Conservation (phyloP, 139 green algal species). For the Tetradesmus lagerheimii region DNA sequence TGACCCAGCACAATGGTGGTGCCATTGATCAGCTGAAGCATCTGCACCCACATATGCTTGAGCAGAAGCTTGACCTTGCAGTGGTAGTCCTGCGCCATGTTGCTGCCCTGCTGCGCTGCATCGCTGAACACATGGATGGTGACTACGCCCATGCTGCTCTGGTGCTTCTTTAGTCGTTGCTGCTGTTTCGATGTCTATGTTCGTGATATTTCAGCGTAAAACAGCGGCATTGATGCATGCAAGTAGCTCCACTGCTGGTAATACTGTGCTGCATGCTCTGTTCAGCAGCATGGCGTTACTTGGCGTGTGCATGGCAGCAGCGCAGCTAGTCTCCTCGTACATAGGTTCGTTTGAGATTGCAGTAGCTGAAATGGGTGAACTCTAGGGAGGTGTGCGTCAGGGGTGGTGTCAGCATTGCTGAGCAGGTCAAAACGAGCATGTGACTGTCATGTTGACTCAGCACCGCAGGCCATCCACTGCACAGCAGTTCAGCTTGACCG, state of each 20-base stretch:
- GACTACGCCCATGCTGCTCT: conserved; percentile 32
- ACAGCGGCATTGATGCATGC: not conserved
- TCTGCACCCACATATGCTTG: conserved; percentile 10
- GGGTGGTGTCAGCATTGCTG: not conserved
- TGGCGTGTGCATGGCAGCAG: too few relatives aligned
- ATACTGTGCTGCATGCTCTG: not conserved
- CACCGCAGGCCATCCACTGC: not conserved
- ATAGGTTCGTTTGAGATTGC: too few relatives aligned
- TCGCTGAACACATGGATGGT: conserved; percentile 27
- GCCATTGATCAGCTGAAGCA: not conserved
- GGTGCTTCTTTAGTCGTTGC: too few relatives aligned
- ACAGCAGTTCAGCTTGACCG: too few relatives aligned
- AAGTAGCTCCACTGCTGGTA: not conserved
- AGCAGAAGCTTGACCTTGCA: conserved; percentile 29
- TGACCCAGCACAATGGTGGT: too few relatives aligned
- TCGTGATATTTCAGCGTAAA: not conserved
- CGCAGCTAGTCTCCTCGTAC: too few relatives aligned
- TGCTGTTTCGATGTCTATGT: too few relatives aligned
- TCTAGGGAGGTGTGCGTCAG: not conserved
- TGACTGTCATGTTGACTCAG: not conserved
- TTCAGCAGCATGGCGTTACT: not conserved
- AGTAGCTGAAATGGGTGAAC: too few relatives aligned
- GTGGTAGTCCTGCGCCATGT: not conserved
- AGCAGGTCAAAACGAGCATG: not conserved
- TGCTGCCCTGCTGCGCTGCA: not conserved